Evolutionary conservation across 2,329 filamentous ascomycete species (phyloP).

Genomic region (Xylariaceae sp.): DNA sequence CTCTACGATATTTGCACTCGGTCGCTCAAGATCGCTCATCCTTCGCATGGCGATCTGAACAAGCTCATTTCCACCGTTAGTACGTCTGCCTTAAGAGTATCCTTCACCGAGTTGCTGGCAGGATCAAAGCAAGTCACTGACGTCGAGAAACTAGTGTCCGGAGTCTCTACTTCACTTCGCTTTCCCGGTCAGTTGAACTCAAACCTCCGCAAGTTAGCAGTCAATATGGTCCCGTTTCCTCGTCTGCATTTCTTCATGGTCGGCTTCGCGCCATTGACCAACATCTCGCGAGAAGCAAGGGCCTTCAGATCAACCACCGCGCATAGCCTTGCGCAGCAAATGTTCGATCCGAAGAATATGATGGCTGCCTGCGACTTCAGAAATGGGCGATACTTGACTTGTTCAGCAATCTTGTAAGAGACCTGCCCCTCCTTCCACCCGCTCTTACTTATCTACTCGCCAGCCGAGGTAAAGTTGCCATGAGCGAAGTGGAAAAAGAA

Average conservation of each 20-base stretch:
- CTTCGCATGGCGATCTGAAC: constrained; percentile 98
- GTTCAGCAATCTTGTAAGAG: constrained; percentile 91
- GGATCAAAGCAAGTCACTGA: too few relatives aligned
- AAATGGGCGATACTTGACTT: constrained; percentile 98
- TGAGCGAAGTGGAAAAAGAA: constrained; percentile 99
- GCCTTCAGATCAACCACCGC: constrained; percentile 97
- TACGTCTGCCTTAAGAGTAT: too few relatives aligned
- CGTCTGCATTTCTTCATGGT: constrained; percentile 99
- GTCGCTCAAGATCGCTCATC: constrained; percentile 97
- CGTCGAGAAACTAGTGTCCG: constrained; percentile 73
- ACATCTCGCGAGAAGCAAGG: constrained; percentile 69
- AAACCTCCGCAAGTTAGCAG: constrained; percentile 96
- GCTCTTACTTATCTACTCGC: constrained; percentile 25
- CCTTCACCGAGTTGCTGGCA: too few relatives aligned
- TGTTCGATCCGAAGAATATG: constrained; percentile 99
- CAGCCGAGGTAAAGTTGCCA: constrained; percentile 96
- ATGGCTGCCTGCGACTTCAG: constrained; percentile 99
- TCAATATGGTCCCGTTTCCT: constrained; percentile 99
- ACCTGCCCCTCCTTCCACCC: neutral
- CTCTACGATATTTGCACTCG: constrained; percentile 99
- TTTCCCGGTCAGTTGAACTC: constrained; percentile 99
- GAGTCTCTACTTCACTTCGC: constrained; percentile 95
- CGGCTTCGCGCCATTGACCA: constrained; percentile 97
- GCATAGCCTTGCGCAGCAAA: constrained; percentile 98
- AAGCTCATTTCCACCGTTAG: constrained; percentile 93